Conservation (phyloP, 352 stramenopile species). For the Blastocystis sp. region DNA sequence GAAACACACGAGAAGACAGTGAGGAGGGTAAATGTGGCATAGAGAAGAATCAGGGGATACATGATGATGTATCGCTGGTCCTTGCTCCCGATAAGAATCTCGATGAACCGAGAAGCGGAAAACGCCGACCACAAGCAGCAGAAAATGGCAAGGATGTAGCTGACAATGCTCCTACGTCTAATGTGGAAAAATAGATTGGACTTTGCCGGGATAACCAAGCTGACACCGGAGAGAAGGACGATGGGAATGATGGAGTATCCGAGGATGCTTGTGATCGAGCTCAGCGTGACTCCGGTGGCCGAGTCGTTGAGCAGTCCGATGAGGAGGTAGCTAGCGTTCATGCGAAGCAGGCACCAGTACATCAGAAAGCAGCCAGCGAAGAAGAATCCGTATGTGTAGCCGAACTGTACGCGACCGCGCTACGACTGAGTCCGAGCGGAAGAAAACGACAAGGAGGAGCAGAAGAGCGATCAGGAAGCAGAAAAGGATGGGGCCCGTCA, state of each 20-base stretch:
- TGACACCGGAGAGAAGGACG: constrained; percentile 14
- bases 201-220: constrained; percentile 12
- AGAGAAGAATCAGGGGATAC: constrained; percentile 61
- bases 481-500: constrained; percentile 48
- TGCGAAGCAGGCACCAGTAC: not conserved
- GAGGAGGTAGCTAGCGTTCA: constrained; percentile 43
- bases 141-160: constrained; percentile 16
- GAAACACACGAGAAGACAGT: constrained; percentile 21
- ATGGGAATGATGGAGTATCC: constrained; percentile 63
- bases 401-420: constrained; percentile 53
- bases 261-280: constrained; percentile 52
- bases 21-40: constrained; percentile 51
- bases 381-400: constrained; percentile 63
- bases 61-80: constrained; percentile 69
- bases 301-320: constrained; percentile 46
- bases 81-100: constrained; percentile 45
- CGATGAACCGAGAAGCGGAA: constrained; percentile 58
- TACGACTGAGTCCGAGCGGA: not conserved
- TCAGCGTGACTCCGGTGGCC: constrained; percentile 39
- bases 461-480: constrained; percentile 50
- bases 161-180: constrained; percentile 8
- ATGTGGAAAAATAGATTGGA: not conserved
- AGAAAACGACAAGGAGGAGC: constrained; percentile 1
- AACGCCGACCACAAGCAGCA: constrained; percentile 46
- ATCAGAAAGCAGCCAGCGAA: constrained; percentile 53